Conservation (phyloP, 1,284 basidiomycete genomes). For the Rhodotorula mucilaginosa region DNA sequence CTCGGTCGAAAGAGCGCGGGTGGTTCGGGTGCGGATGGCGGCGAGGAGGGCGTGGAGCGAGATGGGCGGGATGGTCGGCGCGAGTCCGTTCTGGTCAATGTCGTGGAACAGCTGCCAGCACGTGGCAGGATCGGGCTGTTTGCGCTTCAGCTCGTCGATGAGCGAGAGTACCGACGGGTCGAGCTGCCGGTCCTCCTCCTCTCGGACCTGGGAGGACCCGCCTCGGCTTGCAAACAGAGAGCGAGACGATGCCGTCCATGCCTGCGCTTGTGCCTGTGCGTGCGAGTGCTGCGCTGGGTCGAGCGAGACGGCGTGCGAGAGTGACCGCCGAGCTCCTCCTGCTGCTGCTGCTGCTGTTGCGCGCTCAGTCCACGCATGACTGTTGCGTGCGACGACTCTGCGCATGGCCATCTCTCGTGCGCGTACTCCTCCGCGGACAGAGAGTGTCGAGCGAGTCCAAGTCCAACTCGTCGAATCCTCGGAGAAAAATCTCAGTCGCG, state of each 20-base stretch:
- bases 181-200: not conserved
- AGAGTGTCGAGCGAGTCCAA: not conserved
- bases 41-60: slow-evolving; percentile 30
- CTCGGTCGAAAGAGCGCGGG: slow-evolving; percentile 4
- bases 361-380: slow-evolving; percentile 3
- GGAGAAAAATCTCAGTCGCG: no score
- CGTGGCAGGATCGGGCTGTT: not conserved
- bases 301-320: slow-evolving; percentile 25
- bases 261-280: not conserved
- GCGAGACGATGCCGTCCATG: slow-evolving; percentile 10
- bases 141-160: slow-evolving; percentile 13
- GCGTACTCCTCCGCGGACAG: not conserved
- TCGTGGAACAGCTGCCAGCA: slow-evolving; percentile 28
- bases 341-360: not conserved
- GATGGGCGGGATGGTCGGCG: slow-evolving; percentile 18
- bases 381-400: slow-evolving; percentile 14
- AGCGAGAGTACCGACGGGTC: slow-evolving; percentile 10
- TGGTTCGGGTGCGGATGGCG: slow-evolving; percentile 18
- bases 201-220: not conserved
- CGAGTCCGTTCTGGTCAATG: slow-evolving; percentile 25
- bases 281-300: not conserved
- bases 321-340: slow-evolving; percentile 6
- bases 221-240: slow-evolving; percentile 11
- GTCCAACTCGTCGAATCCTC: no score
- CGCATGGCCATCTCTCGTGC: slow-evolving; percentile 10